Evolutionary conservation across 495 filamentous ascomycete species (phyloP).

Genomic region (Trichoderma virens): DNA sequence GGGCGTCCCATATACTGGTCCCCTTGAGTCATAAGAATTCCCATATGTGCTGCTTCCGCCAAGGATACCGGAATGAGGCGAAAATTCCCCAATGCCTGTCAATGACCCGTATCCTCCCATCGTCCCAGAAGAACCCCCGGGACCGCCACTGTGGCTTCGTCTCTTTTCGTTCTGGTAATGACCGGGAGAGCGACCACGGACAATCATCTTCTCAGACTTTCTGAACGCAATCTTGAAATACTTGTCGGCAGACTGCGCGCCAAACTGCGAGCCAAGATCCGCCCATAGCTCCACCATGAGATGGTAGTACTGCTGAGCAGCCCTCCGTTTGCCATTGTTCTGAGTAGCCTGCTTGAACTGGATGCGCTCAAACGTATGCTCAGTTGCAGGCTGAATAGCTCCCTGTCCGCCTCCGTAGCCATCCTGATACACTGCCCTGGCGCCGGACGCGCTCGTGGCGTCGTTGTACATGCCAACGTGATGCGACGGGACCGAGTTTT

Average conservation of each 20-base stretch:
- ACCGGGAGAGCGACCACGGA: constrained; percentile 84
- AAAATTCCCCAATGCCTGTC: neutral
- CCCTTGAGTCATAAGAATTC: constrained; percentile 35
- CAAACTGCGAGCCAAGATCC: constrained; percentile 54
- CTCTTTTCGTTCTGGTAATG: constrained; percentile 85
- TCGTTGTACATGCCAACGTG: constrained; percentile 16
- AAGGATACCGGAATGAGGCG: constrained; percentile 27
- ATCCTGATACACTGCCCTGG: constrained; percentile 14
- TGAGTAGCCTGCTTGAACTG: constrained; percentile 96
- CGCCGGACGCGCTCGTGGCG: constrained; percentile 19
- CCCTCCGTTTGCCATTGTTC: constrained; percentile 89
- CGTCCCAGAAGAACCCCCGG: constrained; percentile 47
- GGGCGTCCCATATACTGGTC: constrained; percentile 27
- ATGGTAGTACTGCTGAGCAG: constrained; percentile 91
- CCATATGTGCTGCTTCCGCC: constrained; percentile 29
- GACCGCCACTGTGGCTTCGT: constrained; percentile 66
- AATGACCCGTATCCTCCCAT: neutral
- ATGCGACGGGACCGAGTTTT: constrained; percentile 44
- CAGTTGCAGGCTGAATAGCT: constrained; percentile 36
- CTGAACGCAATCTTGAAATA: constrained; percentile 75
- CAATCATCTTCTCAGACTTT: constrained; percentile 82
- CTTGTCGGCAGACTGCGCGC: constrained; percentile 33
- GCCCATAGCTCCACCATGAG: constrained; percentile 84
- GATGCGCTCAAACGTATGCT: constrained; percentile 81
- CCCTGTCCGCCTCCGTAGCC: constrained; percentile 19